Conservation (phyloP, 129 eudicot genomes). For the Smallanthus sonchifolius region DNA sequence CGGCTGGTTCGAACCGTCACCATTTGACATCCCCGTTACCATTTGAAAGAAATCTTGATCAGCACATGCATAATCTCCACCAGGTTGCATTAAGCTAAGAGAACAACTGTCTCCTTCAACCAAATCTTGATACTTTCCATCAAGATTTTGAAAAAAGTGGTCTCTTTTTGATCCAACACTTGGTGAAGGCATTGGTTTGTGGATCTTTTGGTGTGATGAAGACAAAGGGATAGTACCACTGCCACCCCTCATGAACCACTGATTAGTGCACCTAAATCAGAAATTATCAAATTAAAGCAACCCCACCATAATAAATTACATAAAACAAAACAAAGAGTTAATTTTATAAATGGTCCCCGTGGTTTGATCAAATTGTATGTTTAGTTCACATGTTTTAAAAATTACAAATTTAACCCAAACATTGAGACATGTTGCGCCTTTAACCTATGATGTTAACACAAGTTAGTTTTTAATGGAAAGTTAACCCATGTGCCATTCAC, state of each 20-base stretch:
- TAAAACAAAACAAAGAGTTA: not conserved
- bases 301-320: slow-evolving; percentile 30
- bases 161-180: slow-evolving; percentile 33
- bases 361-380: too few relatives aligned
- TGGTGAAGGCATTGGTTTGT: slow-evolving; percentile 24
- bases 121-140: slow-evolving; percentile 20
- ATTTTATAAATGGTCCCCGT: too few relatives aligned
- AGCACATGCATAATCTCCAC: slow-evolving; percentile 26
- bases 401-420: too few relatives aligned
- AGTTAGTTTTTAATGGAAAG: too few relatives aligned
- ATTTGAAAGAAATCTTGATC: slow-evolving; percentile 19
- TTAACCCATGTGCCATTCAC: too few relatives aligned
- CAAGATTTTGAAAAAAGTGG: slow-evolving; percentile 28
- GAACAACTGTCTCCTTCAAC: slow-evolving; percentile 27
- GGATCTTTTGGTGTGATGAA: slow-evolving; percentile 30
- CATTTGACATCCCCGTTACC: slow-evolving; percentile 21
- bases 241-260: slow-evolving; percentile 41
- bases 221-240: slow-evolving; percentile 27
- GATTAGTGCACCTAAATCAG: slow-evolving; percentile 21
- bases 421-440: too few relatives aligned
- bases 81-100: slow-evolving; percentile 43
- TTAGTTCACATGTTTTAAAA: too few relatives aligned
- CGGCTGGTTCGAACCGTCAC: slow-evolving; percentile 9
- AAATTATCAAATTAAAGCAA: not conserved
- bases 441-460: too few relatives aligned